These are phyloP conservation scores for Lunularia cruciata DNA, from an alignment of 225 moss, liverwort and hornwort species.

Conservation along the genomic window DNA sequence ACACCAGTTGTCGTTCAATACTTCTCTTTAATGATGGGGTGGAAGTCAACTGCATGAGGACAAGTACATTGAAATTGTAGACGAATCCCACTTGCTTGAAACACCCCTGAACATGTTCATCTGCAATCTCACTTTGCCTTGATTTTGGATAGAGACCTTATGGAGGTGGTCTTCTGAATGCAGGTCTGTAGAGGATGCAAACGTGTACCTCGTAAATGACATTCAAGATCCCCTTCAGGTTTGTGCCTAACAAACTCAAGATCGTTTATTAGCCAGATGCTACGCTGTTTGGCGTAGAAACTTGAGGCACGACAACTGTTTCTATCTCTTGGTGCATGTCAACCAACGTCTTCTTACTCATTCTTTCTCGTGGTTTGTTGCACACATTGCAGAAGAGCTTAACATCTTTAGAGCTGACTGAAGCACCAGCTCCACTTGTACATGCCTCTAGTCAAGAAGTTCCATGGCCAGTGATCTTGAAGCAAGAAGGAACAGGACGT, in stretches of 20 bases:
- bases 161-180: no score
- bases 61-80: no score
- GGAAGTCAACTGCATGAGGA: no score
- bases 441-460: conserved; percentile 35
- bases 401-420: conserved; percentile 87
- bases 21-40: no score
- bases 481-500: conserved; percentile 35
- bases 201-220: conserved; percentile 98
- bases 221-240: conserved; percentile 97
- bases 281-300: not conserved
- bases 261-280: no score
- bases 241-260: no score
- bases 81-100: no score
- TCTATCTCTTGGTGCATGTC: not conserved
- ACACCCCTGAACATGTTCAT: no score
- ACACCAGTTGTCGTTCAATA: no score
- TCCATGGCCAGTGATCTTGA: conserved; percentile 29
- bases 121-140: no score
- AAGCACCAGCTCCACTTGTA: conserved; percentile 47
- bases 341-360: not conserved
- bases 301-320: not conserved
- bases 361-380: not conserved
- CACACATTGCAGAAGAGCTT: conserved; percentile 78
- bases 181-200: conserved; percentile 91
- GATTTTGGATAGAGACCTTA: no score